phyloP scores from a whole-genome alignment of 768 basidiomycete genomes.

The Suillus sp. region DNA sequence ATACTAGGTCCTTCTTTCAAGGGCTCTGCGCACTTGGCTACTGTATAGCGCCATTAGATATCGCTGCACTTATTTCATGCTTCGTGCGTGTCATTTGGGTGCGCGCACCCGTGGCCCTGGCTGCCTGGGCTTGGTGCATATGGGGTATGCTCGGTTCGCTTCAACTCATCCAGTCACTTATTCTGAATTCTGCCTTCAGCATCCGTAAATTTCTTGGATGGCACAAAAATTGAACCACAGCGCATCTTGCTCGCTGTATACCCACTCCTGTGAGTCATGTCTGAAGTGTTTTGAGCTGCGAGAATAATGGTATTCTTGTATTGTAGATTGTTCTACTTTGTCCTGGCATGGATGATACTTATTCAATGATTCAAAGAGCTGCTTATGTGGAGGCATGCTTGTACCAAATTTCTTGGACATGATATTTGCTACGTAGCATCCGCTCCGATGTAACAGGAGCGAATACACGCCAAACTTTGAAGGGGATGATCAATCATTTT shows the following conservation, averaged over 20 bases:
- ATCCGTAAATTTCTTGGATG: slow-evolving; percentile 93
- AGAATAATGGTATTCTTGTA: slow-evolving; percentile 7
- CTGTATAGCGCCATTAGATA: slow-evolving; percentile 89
- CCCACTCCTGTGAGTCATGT: slow-evolving; percentile 75
- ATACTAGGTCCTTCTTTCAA: slow-evolving; percentile 87
- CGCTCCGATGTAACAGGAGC: background rate
- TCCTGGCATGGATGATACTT: slow-evolving; percentile 96
- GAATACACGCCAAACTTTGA: background rate
- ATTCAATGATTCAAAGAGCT: slow-evolving; percentile 58
- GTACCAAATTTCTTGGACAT: background rate
- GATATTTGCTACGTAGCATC: background rate
- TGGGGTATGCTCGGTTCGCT: slow-evolving; percentile 70
- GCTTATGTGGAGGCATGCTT: background rate
- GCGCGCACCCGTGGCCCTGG: slow-evolving; percentile 80
- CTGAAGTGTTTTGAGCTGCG: background rate
- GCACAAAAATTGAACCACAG: slow-evolving; percentile 90
- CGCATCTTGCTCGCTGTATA: slow-evolving; percentile 93
- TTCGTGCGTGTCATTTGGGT: slow-evolving; percentile 87
- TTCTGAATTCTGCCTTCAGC: slow-evolving; percentile 46
- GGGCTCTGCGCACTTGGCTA: slow-evolving; percentile 94
- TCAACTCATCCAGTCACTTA: slow-evolving; percentile 10
- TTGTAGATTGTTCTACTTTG: slow-evolving; percentile 85
- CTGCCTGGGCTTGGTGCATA: slow-evolving; percentile 94
- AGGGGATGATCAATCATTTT: background rate
- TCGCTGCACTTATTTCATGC: slow-evolving; percentile 85